Evolutionary conservation across 768 basidiomycete genomes (phyloP), one percentile per base, ranked within the genome.

Genomic region (Rhizopogon roseolus): DNA sequence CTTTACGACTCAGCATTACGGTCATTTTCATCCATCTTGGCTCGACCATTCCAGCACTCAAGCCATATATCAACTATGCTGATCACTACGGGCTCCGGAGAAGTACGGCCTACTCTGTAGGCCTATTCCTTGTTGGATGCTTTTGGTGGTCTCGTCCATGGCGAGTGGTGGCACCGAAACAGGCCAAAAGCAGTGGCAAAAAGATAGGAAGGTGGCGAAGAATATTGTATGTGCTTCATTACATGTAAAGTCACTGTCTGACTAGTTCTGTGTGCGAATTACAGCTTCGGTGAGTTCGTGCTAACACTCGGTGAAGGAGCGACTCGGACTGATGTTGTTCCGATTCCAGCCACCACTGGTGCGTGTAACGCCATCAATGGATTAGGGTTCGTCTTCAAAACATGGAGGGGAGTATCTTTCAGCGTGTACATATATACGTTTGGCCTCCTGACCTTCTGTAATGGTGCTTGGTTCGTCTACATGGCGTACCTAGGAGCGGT

Each of bases 381-480:
- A 19, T 32, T 14, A 3, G 0, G 0, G 2, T 0, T 3, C 13
- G 13, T 14, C 13, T 46, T 46, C 29, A 11, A 4, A 7, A 8
- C 17, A 14, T 7, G n/a, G 29, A 34, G 14, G 14, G 13, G 1
- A 34, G 13, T 29, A 3, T 4, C 19, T 1, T 17, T 32, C 17
- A 6, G n/a, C 16, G 16, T 5, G 9, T n/a, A 16, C 13, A 0
- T 13, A 11, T 17, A 4, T 14, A 6, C 13, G 0, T 11, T 9
- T 0, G 17, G 7, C 14, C 4, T 46, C 13, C 1, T 14, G 2
- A 7, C 2, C 2, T 6, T 46, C 13, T 0, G 17, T 6, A 0
- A 1, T 19, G 45, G 7, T 13, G 45, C 17, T 5, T 0, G 5
- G 6, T 22, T 22, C 22, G 3, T 46, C 29, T 13, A 3, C 1